Evolutionary conservation across 169 alveolate genomes (phyloP), one percentile per base, ranked within the genome.

Genomic region (Plasmodium fragile): DNA sequence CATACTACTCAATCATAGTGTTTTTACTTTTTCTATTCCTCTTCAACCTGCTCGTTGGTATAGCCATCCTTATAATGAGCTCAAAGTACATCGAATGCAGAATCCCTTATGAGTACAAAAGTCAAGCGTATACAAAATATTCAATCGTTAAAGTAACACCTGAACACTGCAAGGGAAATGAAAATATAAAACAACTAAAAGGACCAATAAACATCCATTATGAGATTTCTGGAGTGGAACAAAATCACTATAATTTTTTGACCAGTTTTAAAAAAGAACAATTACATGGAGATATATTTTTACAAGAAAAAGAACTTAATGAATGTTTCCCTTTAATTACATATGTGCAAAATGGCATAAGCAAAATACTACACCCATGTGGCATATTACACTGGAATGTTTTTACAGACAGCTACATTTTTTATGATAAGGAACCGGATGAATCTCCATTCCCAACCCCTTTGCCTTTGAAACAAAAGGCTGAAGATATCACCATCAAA

Each of bases 321-420:
- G 85, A 85, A 28, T 85, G 93, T 34, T 75, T 52, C 70, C 93
- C 93, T 75, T 85, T 85, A 32, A 85, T 85, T 85, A 85, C 93
- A 36, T 72, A 69, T 39, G 83, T 52, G n/a, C 72, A 75, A 13
- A 59, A 71, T 43, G 96, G 95, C 70, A 52, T 45, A 39, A 92
- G 94, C 4, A 92, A 93, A 84, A 36, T 95, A 30, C 28, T 96
- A 36, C 92, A 95, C 81, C 97, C 97, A 4, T 96, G 97, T 75
- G 97, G 97, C 4, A 78, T 94, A 69, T 95, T 95, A 70, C 75
- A 71, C 5, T 94, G 96, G 94, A 81, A 93, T 84, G 80, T 96
- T 11, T 96, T 85, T 82, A 96, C 92, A 25, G 97, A 96, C 79
- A 92, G 79, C 79, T 85, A 85, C 36, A 59, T 85, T 45, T 85